Evolutionary conservation across 345 rosid genomes (phyloP).

Genomic region (Salix exigua): DNA sequence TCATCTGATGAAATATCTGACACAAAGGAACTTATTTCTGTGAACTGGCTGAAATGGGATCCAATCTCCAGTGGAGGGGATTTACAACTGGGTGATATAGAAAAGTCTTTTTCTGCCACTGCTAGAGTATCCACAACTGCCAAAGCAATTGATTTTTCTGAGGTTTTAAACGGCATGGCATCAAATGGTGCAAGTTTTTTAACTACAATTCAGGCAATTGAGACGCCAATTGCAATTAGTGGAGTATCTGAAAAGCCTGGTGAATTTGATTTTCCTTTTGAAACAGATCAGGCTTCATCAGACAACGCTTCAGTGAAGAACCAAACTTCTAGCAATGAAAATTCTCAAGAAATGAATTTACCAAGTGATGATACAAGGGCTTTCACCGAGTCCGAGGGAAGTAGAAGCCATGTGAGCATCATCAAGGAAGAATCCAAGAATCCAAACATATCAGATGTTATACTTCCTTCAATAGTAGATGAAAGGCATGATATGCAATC

Average conservation of each 20-base stretch:
- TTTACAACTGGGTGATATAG: slow-evolving; percentile 61
- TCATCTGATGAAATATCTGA: slow-evolving; percentile 37
- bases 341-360: slow-evolving; percentile 12
- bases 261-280: slow-evolving; percentile 5
- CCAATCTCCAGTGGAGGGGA: slow-evolving; percentile 86
- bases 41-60: slow-evolving; percentile 73
- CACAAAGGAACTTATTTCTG: slow-evolving; percentile 35
- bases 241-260: slow-evolving; percentile 21
- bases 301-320: slow-evolving; percentile 12
- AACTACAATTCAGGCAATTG: slow-evolving; percentile 17
- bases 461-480: not conserved
- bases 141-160: slow-evolving; percentile 54
- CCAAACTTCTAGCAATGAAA: slow-evolving; percentile 5
- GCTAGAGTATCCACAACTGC: slow-evolving; percentile 11
- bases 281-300: slow-evolving; percentile 18
- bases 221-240: slow-evolving; percentile 18
- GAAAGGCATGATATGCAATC: slow-evolving; percentile 20
- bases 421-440: slow-evolving; percentile 17
- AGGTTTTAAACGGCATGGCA: slow-evolving; percentile 40
- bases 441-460: slow-evolving; percentile 3
- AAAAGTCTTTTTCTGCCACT: slow-evolving; percentile 43
- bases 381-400: slow-evolving; percentile 20
- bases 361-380: slow-evolving; percentile 7
- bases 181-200: slow-evolving; percentile 20
- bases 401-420: slow-evolving; percentile 7